Conservation (phyloP, 257 asterid species). For the Scutellaria barbata region DNA sequence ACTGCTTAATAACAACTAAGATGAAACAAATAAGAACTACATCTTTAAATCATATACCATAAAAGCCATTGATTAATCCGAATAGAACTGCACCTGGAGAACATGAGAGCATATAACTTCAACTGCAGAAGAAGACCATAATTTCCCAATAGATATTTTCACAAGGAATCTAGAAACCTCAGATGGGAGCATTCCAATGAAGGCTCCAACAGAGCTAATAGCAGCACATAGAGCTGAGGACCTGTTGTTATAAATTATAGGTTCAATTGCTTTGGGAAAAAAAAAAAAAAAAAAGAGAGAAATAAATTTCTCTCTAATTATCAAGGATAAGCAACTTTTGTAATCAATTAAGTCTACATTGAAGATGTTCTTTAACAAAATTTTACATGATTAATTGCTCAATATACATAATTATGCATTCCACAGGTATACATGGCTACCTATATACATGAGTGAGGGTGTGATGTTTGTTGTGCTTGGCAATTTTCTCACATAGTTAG, state of each 20-base stretch:
- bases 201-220: constrained; percentile 63
- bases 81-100: constrained; percentile 60
- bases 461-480: neutral
- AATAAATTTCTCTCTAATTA: too few species aligned
- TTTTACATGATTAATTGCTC: neutral
- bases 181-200: constrained; percentile 66
- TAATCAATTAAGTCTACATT: neutral
- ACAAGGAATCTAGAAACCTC: constrained; percentile 52
- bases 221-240: constrained; percentile 51
- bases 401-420: neutral
- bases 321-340: neutral
- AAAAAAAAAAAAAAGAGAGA: neutral
- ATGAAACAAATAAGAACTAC: neutral
- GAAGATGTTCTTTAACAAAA: neutral
- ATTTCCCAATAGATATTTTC: constrained; percentile 57
- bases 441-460: neutral
- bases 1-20: neutral
- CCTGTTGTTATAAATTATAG: constrained; percentile 44
- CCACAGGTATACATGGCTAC: constrained; percentile 4
- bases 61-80: constrained; percentile 29
- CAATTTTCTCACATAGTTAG: neutral
- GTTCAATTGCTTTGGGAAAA: neutral
- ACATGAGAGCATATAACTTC: constrained; percentile 63
- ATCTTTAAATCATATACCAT: neutral
- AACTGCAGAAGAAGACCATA: constrained; percentile 75